Percentiles rank a stretch among this genome's conserved stretches.
Conservation (phyloP, 2,329 filamentous ascomycete genomes). For the Penicillium brasilianum region DNA sequence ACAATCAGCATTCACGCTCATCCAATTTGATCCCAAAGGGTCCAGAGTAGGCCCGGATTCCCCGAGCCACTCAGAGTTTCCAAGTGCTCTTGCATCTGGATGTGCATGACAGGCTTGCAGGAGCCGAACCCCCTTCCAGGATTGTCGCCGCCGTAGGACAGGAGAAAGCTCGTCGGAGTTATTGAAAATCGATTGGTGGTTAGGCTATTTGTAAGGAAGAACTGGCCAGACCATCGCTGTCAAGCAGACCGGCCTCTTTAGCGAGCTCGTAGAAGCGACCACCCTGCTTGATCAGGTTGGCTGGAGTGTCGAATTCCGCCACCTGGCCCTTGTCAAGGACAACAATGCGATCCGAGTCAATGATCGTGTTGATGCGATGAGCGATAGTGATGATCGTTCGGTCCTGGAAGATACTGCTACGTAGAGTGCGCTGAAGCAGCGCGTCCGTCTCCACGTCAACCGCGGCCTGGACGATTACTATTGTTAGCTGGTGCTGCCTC, state of each 20-base stretch:
- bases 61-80: constrained; percentile 27
- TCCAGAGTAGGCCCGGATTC: constrained; percentile 18
- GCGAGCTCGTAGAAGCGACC: constrained; percentile 90
- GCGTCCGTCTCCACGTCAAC: constrained; percentile 72
- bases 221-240: constrained; percentile 45
- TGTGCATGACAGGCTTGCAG: constrained; percentile 19
- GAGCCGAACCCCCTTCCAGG: not conserved
- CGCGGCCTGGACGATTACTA: constrained; percentile 57
- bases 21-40: constrained; percentile 21
- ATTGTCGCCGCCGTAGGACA: constrained; percentile 6
- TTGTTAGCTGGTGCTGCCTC: constrained; percentile 24
- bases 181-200: constrained; percentile 16
- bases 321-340: constrained; percentile 91
- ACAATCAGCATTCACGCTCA: constrained; percentile 19
- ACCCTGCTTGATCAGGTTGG: constrained; percentile 73
- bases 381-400: constrained; percentile 98
- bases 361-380: constrained; percentile 96
- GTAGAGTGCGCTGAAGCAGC: constrained; percentile 66
- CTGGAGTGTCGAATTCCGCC: constrained; percentile 88
- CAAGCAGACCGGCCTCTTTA: constrained; percentile 81
- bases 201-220: constrained; percentile 25
- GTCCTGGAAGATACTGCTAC: constrained; percentile 76
- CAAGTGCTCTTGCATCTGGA: constrained; percentile 15
- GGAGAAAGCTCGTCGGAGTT: constrained; percentile 14
- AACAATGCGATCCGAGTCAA: constrained; percentile 85